These are phyloP conservation scores for grape (Vitis vinifera) DNA, from an alignment of 164 flowering plant genomes.

Conservation along the genomic window DNA sequence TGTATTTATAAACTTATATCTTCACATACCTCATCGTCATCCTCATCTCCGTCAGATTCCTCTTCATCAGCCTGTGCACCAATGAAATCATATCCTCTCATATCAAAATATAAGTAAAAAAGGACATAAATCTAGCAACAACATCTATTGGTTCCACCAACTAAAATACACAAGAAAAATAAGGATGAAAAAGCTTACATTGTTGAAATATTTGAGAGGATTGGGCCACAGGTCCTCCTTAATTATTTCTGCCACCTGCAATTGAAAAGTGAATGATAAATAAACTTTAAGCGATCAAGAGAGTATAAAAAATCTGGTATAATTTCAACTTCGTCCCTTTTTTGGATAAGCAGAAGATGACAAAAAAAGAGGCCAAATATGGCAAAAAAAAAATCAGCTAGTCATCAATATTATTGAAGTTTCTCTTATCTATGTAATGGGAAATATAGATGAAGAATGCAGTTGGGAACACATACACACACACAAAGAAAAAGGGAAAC, in stretches of 20 bases:
- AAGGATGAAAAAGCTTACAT: slow-evolving; percentile 24
- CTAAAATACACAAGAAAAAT: neutral
- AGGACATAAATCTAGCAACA: neutral
- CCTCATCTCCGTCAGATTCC: slow-evolving; percentile 32
- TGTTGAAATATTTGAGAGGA: slow-evolving; percentile 55
- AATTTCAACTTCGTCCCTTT: neutral
- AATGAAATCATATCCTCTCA: neutral
- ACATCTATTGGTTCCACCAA: neutral
- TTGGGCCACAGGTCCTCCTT: slow-evolving; percentile 64
- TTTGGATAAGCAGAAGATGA: too few relatives aligned
- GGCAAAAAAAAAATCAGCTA: neutral
- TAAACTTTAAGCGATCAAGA: neutral
- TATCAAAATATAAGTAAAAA: neutral
- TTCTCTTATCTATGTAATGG: neutral
- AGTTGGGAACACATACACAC: too few relatives aligned
- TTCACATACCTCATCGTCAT: slow-evolving; percentile 20
- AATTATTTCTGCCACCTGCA: slow-evolving; percentile 55
- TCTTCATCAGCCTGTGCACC: slow-evolving; percentile 49
- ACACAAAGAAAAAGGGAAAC: too few relatives aligned
- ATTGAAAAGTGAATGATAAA: neutral
- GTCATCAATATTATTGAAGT: neutral
- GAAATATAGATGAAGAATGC: neutral
- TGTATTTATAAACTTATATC: neutral
- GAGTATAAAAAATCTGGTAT: neutral
- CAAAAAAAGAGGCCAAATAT: neutral